A percentile compares a stretch with the other conserved stretches of the same genome.
phyloP scores from a whole-genome alignment of 2,329 filamentous ascomycete species.

The Lojkania enalia region DNA sequence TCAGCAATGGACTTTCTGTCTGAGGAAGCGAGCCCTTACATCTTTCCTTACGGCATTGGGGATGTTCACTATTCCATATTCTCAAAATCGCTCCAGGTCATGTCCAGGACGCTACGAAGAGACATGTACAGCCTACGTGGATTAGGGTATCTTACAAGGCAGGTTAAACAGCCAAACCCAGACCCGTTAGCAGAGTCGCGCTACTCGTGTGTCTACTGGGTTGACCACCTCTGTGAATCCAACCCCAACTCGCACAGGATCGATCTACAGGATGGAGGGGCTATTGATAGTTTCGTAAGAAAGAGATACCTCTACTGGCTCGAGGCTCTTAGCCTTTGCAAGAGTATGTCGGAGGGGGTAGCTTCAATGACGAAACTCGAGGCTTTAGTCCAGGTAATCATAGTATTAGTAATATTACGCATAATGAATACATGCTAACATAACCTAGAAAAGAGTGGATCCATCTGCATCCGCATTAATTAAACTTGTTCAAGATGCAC shows the following conservation, averaged over 20 bases:
- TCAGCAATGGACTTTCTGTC: constrained; percentile 51
- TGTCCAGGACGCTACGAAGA: constrained; percentile 18
- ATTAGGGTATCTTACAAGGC: constrained; percentile 16
- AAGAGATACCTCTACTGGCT: constrained; percentile 14
- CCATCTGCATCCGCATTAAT: constrained; percentile 9
- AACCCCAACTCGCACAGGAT: constrained; percentile 1
- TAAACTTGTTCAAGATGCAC: constrained; percentile 20
- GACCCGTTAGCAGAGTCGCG: constrained; percentile 27
- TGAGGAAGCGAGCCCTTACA: constrained; percentile 17
- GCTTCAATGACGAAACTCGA: constrained; percentile 16
- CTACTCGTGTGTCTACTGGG: constrained; percentile 42
- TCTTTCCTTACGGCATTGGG: constrained; percentile 30
- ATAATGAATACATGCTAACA: constrained; percentile 2
- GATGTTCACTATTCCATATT: constrained; percentile 13
- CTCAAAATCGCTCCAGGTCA: constrained; percentile 33
- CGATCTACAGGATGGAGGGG: constrained; percentile 9
- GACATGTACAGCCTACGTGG: constrained; percentile 28
- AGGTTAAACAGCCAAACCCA: constrained; percentile 21
- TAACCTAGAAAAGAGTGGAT: constrained; percentile 1
- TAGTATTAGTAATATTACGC: constrained; percentile 9
- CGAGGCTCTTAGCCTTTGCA: too few relatives aligned
- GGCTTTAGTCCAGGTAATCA: too few relatives aligned
- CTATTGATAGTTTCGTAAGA: constrained; percentile 13
- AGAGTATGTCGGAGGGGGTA: constrained; percentile 15
- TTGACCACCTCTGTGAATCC: constrained; percentile 30